A percentile compares a stretch with the other conserved stretches of the same genome.
Evolutionary conservation across 257 asterid genomes (phyloP).

Genomic region (Fraxinus excelsior): DNA sequence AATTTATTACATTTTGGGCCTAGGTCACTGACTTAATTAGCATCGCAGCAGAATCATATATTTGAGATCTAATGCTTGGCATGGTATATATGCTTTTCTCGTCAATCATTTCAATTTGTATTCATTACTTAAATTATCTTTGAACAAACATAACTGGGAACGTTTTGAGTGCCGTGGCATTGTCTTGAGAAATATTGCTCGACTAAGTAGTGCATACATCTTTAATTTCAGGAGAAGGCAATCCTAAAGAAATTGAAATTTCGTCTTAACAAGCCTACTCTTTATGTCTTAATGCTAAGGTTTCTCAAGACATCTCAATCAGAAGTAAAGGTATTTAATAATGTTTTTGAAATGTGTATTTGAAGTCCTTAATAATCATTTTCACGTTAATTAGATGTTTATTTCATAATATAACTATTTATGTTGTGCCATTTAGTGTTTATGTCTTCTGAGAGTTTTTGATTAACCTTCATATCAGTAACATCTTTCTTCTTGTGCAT

Average conservation of each 20-base stretch:
- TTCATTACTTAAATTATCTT: not conserved
- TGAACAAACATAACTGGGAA: not conserved
- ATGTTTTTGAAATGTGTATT: not conserved
- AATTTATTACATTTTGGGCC: constrained; percentile 22
- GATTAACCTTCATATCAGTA: not conserved
- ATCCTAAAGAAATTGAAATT: constrained; percentile 70
- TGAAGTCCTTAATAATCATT: not conserved
- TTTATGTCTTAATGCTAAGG: constrained; percentile 92
- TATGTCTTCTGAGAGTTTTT: not conserved
- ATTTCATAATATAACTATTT: not conserved
- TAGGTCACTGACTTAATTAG: constrained; percentile 85
- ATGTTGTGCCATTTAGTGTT: not conserved
- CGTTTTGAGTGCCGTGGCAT: not conserved
- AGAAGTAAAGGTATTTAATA: constrained; percentile 47
- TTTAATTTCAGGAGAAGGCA: constrained; percentile 67
- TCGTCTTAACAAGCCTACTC: constrained; percentile 91
- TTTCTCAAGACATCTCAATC: constrained; percentile 90
- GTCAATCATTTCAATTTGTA: not conserved
- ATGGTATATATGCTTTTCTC: constrained; percentile 52
- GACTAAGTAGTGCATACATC: constrained; percentile 19
- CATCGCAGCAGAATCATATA: constrained; percentile 80
- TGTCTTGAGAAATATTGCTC: constrained; percentile 13
- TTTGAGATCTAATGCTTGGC: constrained; percentile 76
- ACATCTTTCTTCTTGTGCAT: not conserved
- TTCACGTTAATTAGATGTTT: not conserved